These are phyloP conservation scores for Penicillium carneum DNA, from an alignment of 2,329 filamentous ascomycete genomes.

Conservation along the genomic window DNA sequence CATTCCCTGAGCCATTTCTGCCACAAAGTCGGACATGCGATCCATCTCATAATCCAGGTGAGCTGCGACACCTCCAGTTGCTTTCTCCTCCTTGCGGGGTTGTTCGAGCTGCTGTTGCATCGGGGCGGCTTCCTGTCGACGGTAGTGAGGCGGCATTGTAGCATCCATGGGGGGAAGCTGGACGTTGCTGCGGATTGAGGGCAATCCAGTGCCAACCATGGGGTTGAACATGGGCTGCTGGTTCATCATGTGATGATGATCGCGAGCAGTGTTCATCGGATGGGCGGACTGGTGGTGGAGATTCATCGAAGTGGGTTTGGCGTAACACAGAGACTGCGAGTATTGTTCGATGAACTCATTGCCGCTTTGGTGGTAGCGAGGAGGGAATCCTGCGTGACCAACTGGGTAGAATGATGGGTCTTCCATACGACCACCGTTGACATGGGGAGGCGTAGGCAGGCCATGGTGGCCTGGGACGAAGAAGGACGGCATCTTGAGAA, in stretches of 20 bases:
- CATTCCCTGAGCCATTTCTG: constrained; percentile 82
- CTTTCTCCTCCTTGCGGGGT: constrained; percentile 66
- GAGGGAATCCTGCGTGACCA: constrained; percentile 50
- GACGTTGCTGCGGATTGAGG: constrained; percentile 51
- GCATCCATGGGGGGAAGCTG: constrained; percentile 53
- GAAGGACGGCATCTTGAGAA: constrained; percentile 53
- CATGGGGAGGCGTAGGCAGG: constrained; percentile 54
- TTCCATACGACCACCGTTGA: constrained; percentile 50
- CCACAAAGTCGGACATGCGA: constrained; percentile 92
- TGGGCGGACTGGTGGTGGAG: constrained; percentile 42
- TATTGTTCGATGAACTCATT: constrained; percentile 57
- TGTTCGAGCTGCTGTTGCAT: constrained; percentile 47
- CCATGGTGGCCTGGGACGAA: constrained; percentile 49
- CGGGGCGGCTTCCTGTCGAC: constrained; percentile 47
- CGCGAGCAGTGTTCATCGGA: constrained; percentile 44
- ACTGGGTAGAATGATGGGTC: constrained; percentile 51
- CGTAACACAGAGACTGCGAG: constrained; percentile 53
- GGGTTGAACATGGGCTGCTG: constrained; percentile 49
- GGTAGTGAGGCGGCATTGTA: constrained; percentile 53
- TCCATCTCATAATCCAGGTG: constrained; percentile 97
- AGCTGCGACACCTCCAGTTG: constrained; percentile 86
- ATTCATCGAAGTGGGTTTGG: constrained; percentile 47
- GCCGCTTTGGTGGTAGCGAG: constrained; percentile 53
- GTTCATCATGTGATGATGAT: constrained; percentile 43
- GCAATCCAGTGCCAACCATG: constrained; percentile 44